phyloP scores from a whole-genome alignment of 176 grass and related monocot genomes.

The Carex myosuroides region DNA sequence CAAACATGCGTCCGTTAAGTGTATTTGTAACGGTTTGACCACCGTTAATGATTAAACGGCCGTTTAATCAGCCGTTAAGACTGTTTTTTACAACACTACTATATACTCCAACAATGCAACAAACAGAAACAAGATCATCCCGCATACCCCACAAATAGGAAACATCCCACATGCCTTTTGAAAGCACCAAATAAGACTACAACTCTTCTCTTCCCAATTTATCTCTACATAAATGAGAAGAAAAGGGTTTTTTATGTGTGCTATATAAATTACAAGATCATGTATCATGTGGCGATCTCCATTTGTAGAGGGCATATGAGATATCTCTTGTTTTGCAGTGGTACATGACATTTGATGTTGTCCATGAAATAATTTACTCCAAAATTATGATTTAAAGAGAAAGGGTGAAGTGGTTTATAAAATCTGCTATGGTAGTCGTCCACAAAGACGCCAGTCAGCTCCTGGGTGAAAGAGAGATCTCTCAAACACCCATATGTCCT shows the following conservation, averaged over 20 bases:
- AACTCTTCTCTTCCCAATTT: background rate
- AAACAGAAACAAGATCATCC: background rate
- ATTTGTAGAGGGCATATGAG: background rate
- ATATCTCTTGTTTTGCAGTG: background rate
- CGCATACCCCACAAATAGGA: background rate
- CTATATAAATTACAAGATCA: background rate
- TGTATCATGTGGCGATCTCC: background rate
- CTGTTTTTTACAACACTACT: no score
- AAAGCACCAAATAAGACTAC: background rate
- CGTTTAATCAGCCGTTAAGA: no score
- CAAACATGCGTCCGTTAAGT: no score
- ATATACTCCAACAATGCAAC: background rate
- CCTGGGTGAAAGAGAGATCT: constrained; percentile 77
- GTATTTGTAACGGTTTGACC: no score
- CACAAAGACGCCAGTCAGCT: constrained; percentile 77
- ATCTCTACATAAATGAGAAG: background rate
- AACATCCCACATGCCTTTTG: background rate
- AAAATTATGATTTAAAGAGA: background rate
- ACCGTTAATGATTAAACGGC: no score
- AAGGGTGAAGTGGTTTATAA: background rate
- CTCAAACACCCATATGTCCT: constrained; percentile 83
- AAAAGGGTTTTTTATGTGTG: background rate
- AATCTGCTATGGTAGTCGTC: constrained; percentile 34
- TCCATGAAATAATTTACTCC: background rate
- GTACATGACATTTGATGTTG: background rate